Base-by-base conservation (phyloP, 1,284 basidiomycete genomes). In the Austroboletus sp. region DNA sequence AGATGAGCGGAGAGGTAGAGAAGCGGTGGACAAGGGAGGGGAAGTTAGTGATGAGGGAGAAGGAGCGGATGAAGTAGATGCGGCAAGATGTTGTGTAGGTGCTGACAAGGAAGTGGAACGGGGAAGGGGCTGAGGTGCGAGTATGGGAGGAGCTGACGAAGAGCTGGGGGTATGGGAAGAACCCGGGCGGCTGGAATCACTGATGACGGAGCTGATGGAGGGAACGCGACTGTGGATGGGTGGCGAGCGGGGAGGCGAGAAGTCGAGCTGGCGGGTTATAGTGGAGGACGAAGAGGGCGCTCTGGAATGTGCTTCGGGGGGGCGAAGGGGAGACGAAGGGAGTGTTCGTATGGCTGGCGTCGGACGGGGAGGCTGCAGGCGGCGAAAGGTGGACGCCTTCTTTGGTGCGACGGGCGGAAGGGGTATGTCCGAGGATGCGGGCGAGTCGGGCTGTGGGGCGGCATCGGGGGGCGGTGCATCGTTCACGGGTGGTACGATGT, bases 321-420 rank as follows among this genome's bases (percentile, higher is more conserved):
- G 66, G 6, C 69, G 70, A 15, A 74, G 60, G 21, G 72, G 71
- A 12, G 72, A 75, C 3, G 74, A 62, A 15, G 66, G 44, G 0
- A 68, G 53, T 26, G 64, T 52, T 32, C 67, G 67, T 15, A 60
- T 26, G 6, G 59, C 50, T 5, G 70, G 47, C 2, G 25, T 25
- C 35, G 66, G 63, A 21, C 73, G 74, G 13, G 67, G 21, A 21
- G 21, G 65, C 11, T 76, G 75, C 19, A 84, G 60, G 46, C 74
- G 77, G 29, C 83, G 71, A 58, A 84, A 82, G 0, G 79, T 82
- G 3, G 82, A 78, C 1, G 69, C 54, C 53, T 48, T 63, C 33
- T 69, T 79, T 12, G 71, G 68, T 12, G 68, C 42, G 27, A 45
- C 12, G 19, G 51, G 47, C 11, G 58, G 51, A 21, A 57, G 48